Percentiles rank a stretch among this genome's conserved stretches.
These are phyloP conservation scores for Sporothrix pallida DNA, from an alignment of 2,329 filamentous ascomycete species.

Conservation along the genomic window DNA sequence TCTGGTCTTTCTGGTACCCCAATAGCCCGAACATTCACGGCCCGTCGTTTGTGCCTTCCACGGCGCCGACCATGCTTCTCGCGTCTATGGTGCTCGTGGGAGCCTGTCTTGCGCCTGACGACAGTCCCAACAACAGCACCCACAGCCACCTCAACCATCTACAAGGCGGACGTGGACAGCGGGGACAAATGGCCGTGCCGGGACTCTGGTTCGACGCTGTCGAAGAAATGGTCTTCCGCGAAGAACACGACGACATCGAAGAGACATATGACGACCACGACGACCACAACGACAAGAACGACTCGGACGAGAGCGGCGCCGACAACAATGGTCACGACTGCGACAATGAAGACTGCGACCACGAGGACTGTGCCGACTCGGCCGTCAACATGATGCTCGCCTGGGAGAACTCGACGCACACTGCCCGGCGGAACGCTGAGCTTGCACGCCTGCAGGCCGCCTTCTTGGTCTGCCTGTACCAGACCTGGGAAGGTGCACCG, in stretches of 20 bases:
- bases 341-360: slow-evolving; percentile 14
- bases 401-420: slow-evolving; percentile 20
- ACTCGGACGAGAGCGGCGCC: background rate
- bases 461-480: slow-evolving; percentile 22
- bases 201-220: slow-evolving; percentile 14
- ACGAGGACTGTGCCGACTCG: slow-evolving; percentile 4
- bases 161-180: background rate
- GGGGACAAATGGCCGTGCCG: background rate
- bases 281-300: background rate
- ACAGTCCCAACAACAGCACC: background rate
- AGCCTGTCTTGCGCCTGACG: slow-evolving; percentile 23
- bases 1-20: slow-evolving; percentile 29
- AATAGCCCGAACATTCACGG: slow-evolving; percentile 17
- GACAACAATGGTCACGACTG: background rate
- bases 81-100: slow-evolving; percentile 17
- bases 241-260: slow-evolving; percentile 5
- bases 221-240: slow-evolving; percentile 21
- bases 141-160: slow-evolving; percentile 10
- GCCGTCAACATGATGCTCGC: slow-evolving; percentile 7
- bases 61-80: slow-evolving; percentile 1
- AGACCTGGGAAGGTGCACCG: slow-evolving; percentile 16
- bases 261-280: background rate
- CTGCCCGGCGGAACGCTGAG: slow-evolving; percentile 7
- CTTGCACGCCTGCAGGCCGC: slow-evolving; percentile 19
- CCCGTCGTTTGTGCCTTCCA: slow-evolving; percentile 11